Evolutionary conservation across 257 asterid genomes (phyloP), one percentile per base, ranked within the genome.

Genomic region (Solanum megistacrolobum): DNA sequence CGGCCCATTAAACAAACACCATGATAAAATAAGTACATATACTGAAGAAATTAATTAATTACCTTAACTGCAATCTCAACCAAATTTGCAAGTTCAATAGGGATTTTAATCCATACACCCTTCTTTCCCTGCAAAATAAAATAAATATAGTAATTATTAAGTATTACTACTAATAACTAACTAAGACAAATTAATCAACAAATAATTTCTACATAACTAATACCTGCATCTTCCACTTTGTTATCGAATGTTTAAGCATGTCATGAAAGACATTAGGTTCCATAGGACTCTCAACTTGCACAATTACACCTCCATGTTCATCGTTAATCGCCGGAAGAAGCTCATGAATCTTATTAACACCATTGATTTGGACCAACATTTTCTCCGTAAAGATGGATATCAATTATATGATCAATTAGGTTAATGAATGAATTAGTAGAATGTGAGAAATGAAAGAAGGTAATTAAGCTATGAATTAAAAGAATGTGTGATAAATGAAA

Each of bases 71-170:
- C 93, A 88, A 89, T 86, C 91, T 95, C 95, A 90, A 93, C 90
- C 46, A 95, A 95, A 91, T 90, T 92, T 88, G 87, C 93, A 38
- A 94, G 93, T 85, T 91, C 81, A 89, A 94, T 92, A 16, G 96
- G 97, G 75, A 95, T 18, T 83, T 95, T 94, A 88, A 95, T 89
- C 97, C 98, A 95, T 25, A 94, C 93, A n/a, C 96, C 98, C 91
- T 92, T 95, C 93, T 94, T 95, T 20, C 94, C 97, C 98, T 95
- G 92, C 91, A 90, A 72, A 13, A 87, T 65, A 78, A 85, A 34
- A 74, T 10, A 74, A 20, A 29, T 12, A 68, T 52, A 52, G 60
- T 35, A 73, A 73, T 35, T 34, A 20, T 73, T 73, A 72, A 72
- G 13, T 72, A 72, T n/a, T 60, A 60, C 13, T 9, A 23, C 62